Evolutionary conservation across 139 green algal species (phyloP), one percentile per base, ranked within the genome.

Genomic region (Haematococcus lacustris): DNA sequence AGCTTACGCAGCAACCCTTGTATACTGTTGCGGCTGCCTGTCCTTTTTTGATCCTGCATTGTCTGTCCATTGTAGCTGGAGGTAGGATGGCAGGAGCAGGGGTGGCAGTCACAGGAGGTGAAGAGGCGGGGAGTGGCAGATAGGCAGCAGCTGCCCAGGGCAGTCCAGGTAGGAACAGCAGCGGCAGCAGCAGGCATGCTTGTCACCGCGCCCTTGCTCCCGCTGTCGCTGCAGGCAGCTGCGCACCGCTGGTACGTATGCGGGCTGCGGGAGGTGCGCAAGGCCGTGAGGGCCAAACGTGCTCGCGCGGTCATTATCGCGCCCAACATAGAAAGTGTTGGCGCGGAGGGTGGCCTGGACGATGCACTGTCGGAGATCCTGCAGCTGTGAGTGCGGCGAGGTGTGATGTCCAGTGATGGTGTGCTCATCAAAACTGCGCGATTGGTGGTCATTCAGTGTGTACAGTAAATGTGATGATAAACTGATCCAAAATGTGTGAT

Each of bases 301-400:
- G 85, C 87, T 2, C 51, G 66, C 28, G 43, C 37, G 0, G 80
- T 96, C 37, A 76, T 96, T 30, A 69, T 96, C 37, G 88, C 90
- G 9, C 90, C 90, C 38, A 92, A 96, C 78, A 90, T 96, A 39
- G 79, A 88, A 63, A 73, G 86, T 40, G 76, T 82, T 39, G 79
- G 82, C 26, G 65, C 37, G 6, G 85, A 89, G 66, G 87, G 83
- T 28, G 85, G 80, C 1, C 78, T 92, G 66, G 85, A 85, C 57
- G 72, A 85, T 37, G 68, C 80, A 32, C 77, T 95, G 60, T 35
- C 76, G 32, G 78, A 73, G 60, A 89, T 96, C 47, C 76, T 96
- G 61, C 38, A 60, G 38, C 75, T 76, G 78, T 80, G 65, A 63
- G 78, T 74, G 60, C n/a, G 39, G 43, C 17, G 43, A 53, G 43